Evolutionary conservation across 2,329 filamentous ascomycete genomes (phyloP), one percentile per base, ranked within the genome.

Genomic region (Aspergillus ruber): DNA sequence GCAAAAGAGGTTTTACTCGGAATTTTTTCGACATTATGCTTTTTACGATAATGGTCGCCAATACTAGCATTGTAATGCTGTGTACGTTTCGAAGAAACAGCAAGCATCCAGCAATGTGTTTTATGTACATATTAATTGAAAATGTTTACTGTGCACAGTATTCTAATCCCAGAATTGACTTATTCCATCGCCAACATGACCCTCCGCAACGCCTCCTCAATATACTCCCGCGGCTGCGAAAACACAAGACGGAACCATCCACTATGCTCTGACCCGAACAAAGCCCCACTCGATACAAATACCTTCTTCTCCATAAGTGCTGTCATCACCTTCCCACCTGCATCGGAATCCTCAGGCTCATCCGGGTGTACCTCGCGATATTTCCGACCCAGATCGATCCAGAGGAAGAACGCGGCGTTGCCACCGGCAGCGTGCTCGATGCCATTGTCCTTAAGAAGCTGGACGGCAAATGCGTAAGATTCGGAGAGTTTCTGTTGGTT

Each of bases 401-500:
- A 82, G 2, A 82, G 51, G 55, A 82, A 83, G 55, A 82, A 80
- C 0, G 76, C 79, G 0, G 79, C 79, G 50, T 81, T 81, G 4
- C 64, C 68, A 0, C 75, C 75, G 0, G 67, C 59, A 0, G 72
- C 66, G 51, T 78, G 78, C 12, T 67, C 59, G 3, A 82, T 70
- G 2, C 70, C 68, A 6, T 74, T 62, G 2, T 64, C 58, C 7
- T 60, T 53, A 13, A 81, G 61, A 4, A 61, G 72, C 0, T 43
- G 36, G 0, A 62, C 66, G 0, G 71, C 66, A 17, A 71, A 69
- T 4, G 55, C 55, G 52, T 78, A 74, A 3, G 68, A 63, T 3
- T 65, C 53, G 0, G 64, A 61, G 1, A 80, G 57, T 20, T 67
- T 66, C 32, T 57, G 57, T 29, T 63, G 65, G 52, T 79, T 80